These are phyloP conservation scores for Ophiorrhiza pumila DNA, from an alignment of 257 asterid genomes.

Conservation along the genomic window DNA sequence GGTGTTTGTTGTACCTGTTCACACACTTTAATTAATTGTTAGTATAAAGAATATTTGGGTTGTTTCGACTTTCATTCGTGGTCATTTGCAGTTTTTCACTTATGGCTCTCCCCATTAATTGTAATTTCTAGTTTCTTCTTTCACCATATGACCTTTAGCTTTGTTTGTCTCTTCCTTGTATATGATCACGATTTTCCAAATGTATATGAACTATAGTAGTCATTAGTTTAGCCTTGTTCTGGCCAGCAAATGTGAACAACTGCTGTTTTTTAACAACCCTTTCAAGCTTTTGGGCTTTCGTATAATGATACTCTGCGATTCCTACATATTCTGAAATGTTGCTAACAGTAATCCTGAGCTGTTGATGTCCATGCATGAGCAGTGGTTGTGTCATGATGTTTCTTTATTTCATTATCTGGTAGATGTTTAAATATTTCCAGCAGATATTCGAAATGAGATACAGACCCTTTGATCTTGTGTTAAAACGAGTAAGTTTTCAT, in stretches of 20 bases:
- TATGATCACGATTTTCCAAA: no score
- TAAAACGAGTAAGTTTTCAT: neutral
- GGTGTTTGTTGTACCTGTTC: neutral
- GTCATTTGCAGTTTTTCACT: neutral
- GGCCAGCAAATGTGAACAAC: no score
- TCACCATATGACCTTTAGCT: neutral
- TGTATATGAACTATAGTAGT: no score
- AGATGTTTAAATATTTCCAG: neutral
- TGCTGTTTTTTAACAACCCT: no score
- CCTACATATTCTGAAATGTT: neutral
- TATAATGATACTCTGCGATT: no score
- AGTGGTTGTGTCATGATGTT: neutral
- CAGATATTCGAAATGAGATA: neutral
- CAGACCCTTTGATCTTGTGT: neutral
- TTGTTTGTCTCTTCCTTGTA: no score
- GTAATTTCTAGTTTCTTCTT: neutral
- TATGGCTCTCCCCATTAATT: neutral
- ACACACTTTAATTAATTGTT: neutral
- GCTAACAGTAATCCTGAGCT: neutral
- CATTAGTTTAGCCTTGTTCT: no score
- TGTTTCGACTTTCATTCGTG: neutral
- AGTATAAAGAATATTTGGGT: neutral
- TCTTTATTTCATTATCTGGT: neutral
- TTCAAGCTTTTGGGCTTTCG: no score
- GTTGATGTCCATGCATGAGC: neutral